Evolutionary conservation across 148 eudicot species (phyloP).

Genomic region (Mesembryanthemum crystallinum): DNA sequence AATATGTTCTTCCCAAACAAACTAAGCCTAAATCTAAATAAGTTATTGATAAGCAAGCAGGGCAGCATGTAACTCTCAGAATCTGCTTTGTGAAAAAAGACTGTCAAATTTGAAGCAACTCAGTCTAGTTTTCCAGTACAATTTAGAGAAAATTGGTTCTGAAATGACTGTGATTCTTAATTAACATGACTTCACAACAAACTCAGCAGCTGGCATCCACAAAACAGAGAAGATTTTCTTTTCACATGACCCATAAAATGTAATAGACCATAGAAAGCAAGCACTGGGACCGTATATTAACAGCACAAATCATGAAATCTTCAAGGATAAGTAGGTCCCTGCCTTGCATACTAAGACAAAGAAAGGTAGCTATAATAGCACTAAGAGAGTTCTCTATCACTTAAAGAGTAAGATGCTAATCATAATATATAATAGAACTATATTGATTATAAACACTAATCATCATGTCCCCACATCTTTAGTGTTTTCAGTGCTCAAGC

Average conservation of each 20-base stretch:
- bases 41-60: neutral
- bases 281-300: too few species aligned
- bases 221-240: constrained; percentile 14
- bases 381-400: neutral
- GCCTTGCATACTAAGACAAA: constrained; percentile 20
- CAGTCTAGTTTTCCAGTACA: too few species aligned
- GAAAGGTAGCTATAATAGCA: constrained; percentile 6
- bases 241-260: constrained; percentile 23
- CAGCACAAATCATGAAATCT: constrained; percentile 14
- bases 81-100: too few species aligned
- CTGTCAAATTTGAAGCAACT: too few species aligned
- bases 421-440: neutral
- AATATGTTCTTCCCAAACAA: too few species aligned
- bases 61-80: neutral
- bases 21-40: too few species aligned
- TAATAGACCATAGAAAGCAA: neutral
- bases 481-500: constrained; percentile 14
- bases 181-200: constrained; percentile 11
- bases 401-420: neutral
- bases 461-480: constrained; percentile 15
- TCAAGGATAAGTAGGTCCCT: constrained; percentile 22
- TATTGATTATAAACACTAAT: constrained; percentile 2
- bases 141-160: too few species aligned
- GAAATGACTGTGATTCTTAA: constrained; percentile 4
- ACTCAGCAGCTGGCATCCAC: constrained; percentile 17